Base-by-base conservation (phyloP, 73 alveolate species). In the Paramecium sexaurelia region DNA sequence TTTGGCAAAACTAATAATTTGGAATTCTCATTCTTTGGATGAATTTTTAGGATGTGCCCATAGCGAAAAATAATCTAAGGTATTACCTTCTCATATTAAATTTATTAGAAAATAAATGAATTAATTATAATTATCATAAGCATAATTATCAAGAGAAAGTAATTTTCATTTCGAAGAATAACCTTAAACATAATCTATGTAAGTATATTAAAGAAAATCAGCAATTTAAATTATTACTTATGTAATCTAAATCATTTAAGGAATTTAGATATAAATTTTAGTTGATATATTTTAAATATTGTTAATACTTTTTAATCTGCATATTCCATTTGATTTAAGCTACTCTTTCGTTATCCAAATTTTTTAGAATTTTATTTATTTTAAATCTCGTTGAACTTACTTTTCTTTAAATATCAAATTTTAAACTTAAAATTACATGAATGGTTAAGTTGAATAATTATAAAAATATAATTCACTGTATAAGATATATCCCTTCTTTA, bases 11-110 rank as follows among this genome's bases (percentile, higher is more conserved):
- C 13, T n/a, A 51, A 51, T 51, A 51, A 51, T 17, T 1, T 51
- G 67, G 67, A 51, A 51, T 51, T 51, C 67, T 51, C 67, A 51
- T 51, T 7, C 7, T 4, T 3, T 51, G 67, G 22, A 17, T 15
- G 67, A 51, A 51, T 51, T 51, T 51, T 20, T 51, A 51, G 27
- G 67, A 51, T 51, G 67, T 51, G 32, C 67, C 32, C 33, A 51
- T 17, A 17, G 67, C 17, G 87, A 27, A 73, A 73, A 73, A 36
- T 29, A 39, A 39, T 73, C 87, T 33, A 27, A 73, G 36, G 57
- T 22, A 73, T 73, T 36, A 39, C 66, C 87, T 36, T 73, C 87
- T 73, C 87, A 73, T 73, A 73, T 73, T 73, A 36, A 73, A 36
- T 73, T 36, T 33, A 36, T 36, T 73, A 36, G 36, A 22, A 73